Evolutionary conservation across 129 eudicot genomes (phyloP), one percentile per base, ranked within the genome.

Genomic region (Glebionis coronaria): DNA sequence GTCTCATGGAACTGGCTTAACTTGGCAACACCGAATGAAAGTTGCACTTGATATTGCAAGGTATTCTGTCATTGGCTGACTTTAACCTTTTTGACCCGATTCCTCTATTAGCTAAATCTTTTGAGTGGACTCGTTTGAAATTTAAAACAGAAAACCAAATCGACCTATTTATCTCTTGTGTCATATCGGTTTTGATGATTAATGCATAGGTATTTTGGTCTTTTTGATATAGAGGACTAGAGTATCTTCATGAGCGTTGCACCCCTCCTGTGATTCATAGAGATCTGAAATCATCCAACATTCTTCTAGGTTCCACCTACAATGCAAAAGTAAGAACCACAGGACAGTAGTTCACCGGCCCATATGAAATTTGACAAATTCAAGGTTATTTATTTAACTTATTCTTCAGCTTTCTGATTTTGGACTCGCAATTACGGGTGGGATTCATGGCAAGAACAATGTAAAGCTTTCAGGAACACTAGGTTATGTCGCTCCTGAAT

Each of bases 401-500:
- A 12, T 28, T 65, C 27, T 28, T 68, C 88, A 93, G 99, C 92
- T 93, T 73, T 93, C 97, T 65, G 95, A 90, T 78, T 89, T 93
- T 79, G 93, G 97, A 35, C 90, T 86, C 35, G 97, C 99, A 5
- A 76, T 84, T 44, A 78, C 82, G 46, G 83, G 71, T 25, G 97
- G 90, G 21, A 68, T 76, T 44, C 88, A 84, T 50, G 83, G 75
- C 76, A 89, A 84, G 80, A 81, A 80, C 56, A 76, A 71, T 65
- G 66, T 86, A 69, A 89, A 86, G 81, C 82, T 86, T 66, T 89
- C 97, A 25, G 99, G 96, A 71, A 84, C 92, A n/a, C 69, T 89
- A 78, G 97, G 95, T 58, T 93, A 89, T 72, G 84, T 93, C 35
- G 98, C 98, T 74, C 98, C 98, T 1, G 98, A 92, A 52, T 92